Evolutionary conservation across 805 yeast species (phyloP), one percentile per base, ranked within the genome.

Genomic region (Cyberlindnera xylosilytica): DNA sequence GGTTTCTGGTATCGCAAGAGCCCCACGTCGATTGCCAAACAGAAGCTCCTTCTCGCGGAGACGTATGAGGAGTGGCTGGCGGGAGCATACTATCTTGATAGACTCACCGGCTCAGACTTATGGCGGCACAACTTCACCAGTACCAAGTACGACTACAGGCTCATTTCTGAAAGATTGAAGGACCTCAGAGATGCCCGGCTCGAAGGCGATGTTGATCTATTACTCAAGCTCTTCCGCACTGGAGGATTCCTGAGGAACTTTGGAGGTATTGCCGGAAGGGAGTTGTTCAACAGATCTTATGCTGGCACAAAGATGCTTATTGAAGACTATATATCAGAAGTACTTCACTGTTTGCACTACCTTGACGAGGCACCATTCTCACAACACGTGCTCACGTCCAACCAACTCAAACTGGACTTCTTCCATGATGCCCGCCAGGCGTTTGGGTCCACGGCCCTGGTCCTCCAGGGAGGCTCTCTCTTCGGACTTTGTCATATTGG

Each of bases 401-500:
- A 40, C 52, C 91, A 76, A 65, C 67, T 70, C 60, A 85, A 76
- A 54, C 71, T 76, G 49, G 89, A 77, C 63, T 87, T 86, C 62
- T 89, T 83, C 66, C 93, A 81, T 60, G 97, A 83, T 65, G 87
- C 87, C 15, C 76, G 87, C 53, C 89, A 88, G 60, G 81, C 95
- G 0, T 78, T 85, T 61, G 99, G 99, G 0, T 78, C 87, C 36
- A 88, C 98, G 0, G 97, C 97, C 0, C 69, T 93, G 43, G 78
- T 91, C 29, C 68, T 93, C 20, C 97, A 93, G 63, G 99, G 99
- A 22, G 98, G 99, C 2, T 85, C 97, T 0, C 66, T 93, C 18
- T 93, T 91, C 66, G 98, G 99, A 0, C 67, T 93, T 47, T 90
- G 96, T 55, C 99, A 93, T 62, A 60, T 93, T 27, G 99, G 99